These are phyloP conservation scores for Neoconidiobolus thromboides DNA, from an alignment of 371 early-diverging fungal genomes.

Conservation along the genomic window DNA sequence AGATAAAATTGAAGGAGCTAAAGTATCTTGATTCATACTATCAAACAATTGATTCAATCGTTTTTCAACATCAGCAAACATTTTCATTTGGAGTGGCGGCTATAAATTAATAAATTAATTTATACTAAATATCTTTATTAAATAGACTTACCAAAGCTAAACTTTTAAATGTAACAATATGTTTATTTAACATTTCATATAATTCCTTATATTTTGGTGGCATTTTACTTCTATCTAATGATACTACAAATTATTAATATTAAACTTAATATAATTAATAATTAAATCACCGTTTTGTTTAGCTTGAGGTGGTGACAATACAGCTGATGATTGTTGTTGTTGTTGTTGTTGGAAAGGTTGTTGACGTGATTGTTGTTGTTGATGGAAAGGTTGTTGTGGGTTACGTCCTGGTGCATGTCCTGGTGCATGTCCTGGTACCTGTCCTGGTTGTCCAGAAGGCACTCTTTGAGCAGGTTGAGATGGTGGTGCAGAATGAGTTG, in stretches of 20 bases:
- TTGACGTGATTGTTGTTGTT: not conserved
- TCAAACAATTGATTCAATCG: slow-evolving; percentile 49
- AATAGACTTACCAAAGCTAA: slow-evolving; percentile 24
- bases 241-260: slow-evolving; percentile 16
- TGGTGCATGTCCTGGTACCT: slow-evolving; percentile 11
- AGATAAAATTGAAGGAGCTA: slow-evolving; percentile 27
- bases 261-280: not conserved
- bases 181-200: slow-evolving; percentile 20
- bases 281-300: slow-evolving; percentile 11
- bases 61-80: slow-evolving; percentile 55
- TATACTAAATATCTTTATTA: not conserved
- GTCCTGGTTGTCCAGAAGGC: slow-evolving; percentile 5
- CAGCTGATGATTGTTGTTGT: slow-evolving; percentile 11
- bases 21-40: slow-evolving; percentile 46
- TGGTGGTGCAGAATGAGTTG: not conserved
- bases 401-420: slow-evolving; percentile 6
- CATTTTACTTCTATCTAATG: slow-evolving; percentile 60
- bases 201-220: slow-evolving; percentile 42
- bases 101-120: slow-evolving; percentile 7
- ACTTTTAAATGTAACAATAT: slow-evolving; percentile 25
- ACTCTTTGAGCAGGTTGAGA: not conserved
- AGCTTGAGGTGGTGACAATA: slow-evolving; percentile 13
- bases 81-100: slow-evolving; percentile 38
- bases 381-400: slow-evolving; percentile 12
- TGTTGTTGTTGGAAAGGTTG: slow-evolving; percentile 7